These are phyloP conservation scores for Picochlorum costavermella DNA, from an alignment of 139 green algal species.

Conservation along the genomic window DNA sequence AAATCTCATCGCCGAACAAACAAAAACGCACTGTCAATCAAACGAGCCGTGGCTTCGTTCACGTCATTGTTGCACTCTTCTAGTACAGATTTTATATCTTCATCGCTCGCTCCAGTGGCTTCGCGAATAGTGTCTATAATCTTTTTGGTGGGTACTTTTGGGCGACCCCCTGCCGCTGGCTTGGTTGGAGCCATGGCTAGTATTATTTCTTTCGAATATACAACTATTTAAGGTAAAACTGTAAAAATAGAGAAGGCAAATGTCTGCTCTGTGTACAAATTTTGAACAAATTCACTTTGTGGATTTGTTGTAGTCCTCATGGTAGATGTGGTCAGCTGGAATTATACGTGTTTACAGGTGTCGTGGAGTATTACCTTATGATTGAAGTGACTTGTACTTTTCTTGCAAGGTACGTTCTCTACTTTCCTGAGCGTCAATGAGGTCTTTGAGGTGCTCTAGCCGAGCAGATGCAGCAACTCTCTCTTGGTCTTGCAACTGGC, in stretches of 20 bases:
- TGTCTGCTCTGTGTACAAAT: no score
- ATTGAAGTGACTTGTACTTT: slow-evolving; percentile 18
- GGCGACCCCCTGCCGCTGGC: slow-evolving; percentile 2
- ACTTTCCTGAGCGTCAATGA: slow-evolving; percentile 42
- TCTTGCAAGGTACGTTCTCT: slow-evolving; percentile 61
- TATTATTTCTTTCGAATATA: background rate
- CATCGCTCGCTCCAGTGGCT: slow-evolving; percentile 37
- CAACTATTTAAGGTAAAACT: no score
- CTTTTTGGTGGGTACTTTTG: slow-evolving; percentile 10
- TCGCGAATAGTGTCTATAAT: slow-evolving; percentile 43
- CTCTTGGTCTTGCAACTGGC: slow-evolving; percentile 58
- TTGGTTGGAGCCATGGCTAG: slow-evolving; percentile 12
- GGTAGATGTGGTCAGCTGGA: no score
- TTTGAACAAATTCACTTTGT: no score
- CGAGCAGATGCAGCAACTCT: slow-evolving; percentile 42
- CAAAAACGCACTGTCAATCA: slow-evolving; percentile 43
- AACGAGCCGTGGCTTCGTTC: slow-evolving; percentile 38
- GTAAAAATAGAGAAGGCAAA: no score
- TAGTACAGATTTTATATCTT: slow-evolving; percentile 38
- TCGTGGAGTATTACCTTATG: no score
- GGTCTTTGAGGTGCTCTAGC: slow-evolving; percentile 34
- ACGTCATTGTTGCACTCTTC: slow-evolving; percentile 44
- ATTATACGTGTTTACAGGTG: no score
- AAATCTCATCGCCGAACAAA: background rate
- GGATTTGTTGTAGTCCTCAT: no score